Percentiles rank a stretch among this genome's conserved stretches.
These are phyloP conservation scores for Solanum chiquidenum DNA, from an alignment of 257 asterid genomes.

Conservation along the genomic window DNA sequence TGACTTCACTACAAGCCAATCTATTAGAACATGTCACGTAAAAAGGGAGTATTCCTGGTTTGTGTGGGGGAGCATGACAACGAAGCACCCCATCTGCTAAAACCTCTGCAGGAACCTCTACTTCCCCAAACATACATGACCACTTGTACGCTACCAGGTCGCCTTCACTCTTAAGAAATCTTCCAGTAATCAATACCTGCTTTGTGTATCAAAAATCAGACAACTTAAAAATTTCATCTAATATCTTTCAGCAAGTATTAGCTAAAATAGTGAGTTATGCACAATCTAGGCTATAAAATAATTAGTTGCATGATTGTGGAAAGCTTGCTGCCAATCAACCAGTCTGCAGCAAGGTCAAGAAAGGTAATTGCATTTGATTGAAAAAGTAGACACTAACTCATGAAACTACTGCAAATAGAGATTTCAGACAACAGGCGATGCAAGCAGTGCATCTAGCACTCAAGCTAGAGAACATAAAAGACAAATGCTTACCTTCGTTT, in stretches of 20 bases:
- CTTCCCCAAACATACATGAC: constrained; percentile 86
- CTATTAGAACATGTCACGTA: constrained; percentile 76
- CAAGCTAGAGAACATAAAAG: not conserved
- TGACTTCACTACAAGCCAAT: constrained; percentile 78
- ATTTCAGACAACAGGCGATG: not conserved
- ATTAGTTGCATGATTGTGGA: not conserved
- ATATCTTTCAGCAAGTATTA: not conserved
- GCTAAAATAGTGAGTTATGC: not conserved
- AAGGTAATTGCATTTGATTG: not conserved
- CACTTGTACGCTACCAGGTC: constrained; percentile 45
- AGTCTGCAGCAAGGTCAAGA: not conserved
- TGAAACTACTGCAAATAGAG: not conserved
- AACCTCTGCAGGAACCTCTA: constrained; percentile 73
- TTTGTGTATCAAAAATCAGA: not conserved
- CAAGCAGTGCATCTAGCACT: not conserved
- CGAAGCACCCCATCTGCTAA: constrained; percentile 56
- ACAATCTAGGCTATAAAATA: not conserved
- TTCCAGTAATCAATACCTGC: constrained; percentile 64
- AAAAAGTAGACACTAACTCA: not conserved
- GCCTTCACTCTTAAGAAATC: constrained; percentile 46
- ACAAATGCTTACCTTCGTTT: constrained; percentile 45
- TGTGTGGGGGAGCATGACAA: constrained; percentile 59
- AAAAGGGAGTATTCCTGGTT: constrained; percentile 59
- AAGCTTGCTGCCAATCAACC: not conserved
- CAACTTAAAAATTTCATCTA: not conserved